These are phyloP conservation scores for Amaranthus tricolor DNA, from an alignment of 179 eudicot species.

Conservation along the genomic window DNA sequence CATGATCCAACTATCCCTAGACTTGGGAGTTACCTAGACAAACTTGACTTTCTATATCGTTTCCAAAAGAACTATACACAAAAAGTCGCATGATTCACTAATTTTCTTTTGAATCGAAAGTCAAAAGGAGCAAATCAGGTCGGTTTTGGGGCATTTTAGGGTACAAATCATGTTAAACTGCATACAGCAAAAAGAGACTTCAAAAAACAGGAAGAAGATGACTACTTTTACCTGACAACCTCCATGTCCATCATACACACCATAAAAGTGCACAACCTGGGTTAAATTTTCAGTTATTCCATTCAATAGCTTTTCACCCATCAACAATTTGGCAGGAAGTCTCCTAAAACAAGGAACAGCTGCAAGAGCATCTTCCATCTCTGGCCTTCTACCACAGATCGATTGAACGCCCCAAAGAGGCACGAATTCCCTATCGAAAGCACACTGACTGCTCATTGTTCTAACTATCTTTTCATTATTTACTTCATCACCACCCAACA, in stretches of 20 bases:
- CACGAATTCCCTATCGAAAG: constrained; percentile 29
- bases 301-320: constrained; percentile 29
- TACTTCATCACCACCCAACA: constrained; percentile 26
- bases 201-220: constrained; percentile 16
- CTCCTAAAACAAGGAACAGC: constrained; percentile 48
- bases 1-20: background rate
- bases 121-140: too few species aligned
- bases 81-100: background rate
- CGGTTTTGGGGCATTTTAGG: too few species aligned
- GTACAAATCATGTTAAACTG: too few species aligned
- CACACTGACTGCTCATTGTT: constrained; percentile 33
- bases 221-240: constrained; percentile 50
- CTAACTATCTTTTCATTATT: constrained; percentile 36
- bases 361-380: constrained; percentile 66
- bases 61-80: background rate
- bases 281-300: constrained; percentile 36
- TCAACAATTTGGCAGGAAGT: constrained; percentile 50
- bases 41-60: background rate
- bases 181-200: background rate
- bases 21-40: background rate
- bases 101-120: too few species aligned
- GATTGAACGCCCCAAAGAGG: constrained; percentile 62
- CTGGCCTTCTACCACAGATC: constrained; percentile 52
- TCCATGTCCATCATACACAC: constrained; percentile 82
- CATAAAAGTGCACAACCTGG: constrained; percentile 47